These are phyloP conservation scores for Gloeophyllum trabeum DNA, from an alignment of 768 basidiomycete genomes.

Conservation along the genomic window DNA sequence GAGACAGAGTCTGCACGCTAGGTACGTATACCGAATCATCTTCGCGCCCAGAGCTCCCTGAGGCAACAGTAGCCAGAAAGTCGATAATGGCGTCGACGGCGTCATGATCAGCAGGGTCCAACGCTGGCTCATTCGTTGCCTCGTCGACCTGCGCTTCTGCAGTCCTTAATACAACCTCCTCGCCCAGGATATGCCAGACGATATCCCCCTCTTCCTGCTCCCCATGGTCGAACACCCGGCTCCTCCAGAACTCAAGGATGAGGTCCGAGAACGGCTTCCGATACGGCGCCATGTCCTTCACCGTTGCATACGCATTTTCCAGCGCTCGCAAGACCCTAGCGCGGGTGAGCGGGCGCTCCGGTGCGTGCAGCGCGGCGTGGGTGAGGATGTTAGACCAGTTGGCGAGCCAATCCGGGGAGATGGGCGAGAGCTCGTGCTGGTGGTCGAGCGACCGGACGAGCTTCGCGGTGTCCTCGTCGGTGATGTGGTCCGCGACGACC, in stretches of 20 bases:
- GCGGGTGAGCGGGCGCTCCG: constrained; percentile 38
- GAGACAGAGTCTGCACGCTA: neutral
- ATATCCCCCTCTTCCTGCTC: constrained; percentile 20
- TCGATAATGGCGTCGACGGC: constrained; percentile 20
- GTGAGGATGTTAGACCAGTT: constrained; percentile 52
- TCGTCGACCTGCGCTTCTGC: constrained; percentile 23
- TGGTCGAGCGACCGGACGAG: constrained; percentile 53
- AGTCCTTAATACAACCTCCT: constrained; percentile 51
- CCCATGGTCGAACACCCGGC: constrained; percentile 13
- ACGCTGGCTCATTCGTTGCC: neutral
- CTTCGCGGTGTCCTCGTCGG: constrained; percentile 54
- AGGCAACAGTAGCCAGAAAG: constrained; percentile 28
- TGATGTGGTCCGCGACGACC: constrained; percentile 54
- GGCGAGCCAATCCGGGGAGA: constrained; percentile 57
- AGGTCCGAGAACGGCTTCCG: constrained; percentile 40
- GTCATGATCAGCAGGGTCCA: constrained; percentile 7
- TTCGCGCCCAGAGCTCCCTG: constrained; percentile 19
- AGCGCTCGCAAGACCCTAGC: constrained; percentile 45
- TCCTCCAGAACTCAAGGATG: constrained; percentile 39
- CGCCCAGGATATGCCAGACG: constrained; percentile 52
- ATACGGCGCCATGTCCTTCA: constrained; percentile 61
- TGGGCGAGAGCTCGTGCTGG: constrained; percentile 60
- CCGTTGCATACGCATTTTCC: constrained; percentile 45
- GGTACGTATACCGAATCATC: too few relatives aligned
- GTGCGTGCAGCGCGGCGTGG: constrained; percentile 23